Evolutionary conservation across 2,329 filamentous ascomycete genomes (phyloP).

Genomic region (Penicillium palitans): DNA sequence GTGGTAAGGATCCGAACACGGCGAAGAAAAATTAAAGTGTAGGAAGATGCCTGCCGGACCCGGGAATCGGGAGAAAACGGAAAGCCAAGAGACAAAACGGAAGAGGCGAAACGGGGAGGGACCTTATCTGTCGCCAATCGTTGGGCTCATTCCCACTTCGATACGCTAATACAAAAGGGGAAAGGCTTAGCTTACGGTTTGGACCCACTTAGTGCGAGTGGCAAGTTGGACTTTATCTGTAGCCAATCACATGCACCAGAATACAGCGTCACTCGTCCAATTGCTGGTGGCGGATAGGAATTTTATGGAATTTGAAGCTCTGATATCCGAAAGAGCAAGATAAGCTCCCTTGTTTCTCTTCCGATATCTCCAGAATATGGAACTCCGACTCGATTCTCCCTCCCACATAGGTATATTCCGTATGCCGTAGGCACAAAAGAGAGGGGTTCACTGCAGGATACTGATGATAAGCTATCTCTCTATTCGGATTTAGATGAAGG

Average conservation of each 20-base stretch:
- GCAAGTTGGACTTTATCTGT: slow-evolving; percentile 15
- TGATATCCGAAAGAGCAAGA: slow-evolving; percentile 1
- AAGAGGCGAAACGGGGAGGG: neutral
- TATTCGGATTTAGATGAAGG: neutral
- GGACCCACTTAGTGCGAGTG: slow-evolving; percentile 4
- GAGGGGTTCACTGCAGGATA: slow-evolving; percentile 2
- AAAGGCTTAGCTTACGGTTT: slow-evolving; percentile 5
- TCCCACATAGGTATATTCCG: too few species aligned
- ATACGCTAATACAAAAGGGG: neutral
- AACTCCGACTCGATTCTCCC: neutral
- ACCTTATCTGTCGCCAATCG: slow-evolving; percentile 14
- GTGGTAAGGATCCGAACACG: neutral
- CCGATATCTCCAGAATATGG: neutral
- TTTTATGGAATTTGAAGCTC: neutral
- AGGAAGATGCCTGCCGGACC: neutral
- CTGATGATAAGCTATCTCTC: neutral
- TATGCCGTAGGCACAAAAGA: too few species aligned
- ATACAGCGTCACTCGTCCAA: slow-evolving; percentile 13
- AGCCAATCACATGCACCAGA: slow-evolving; percentile 3
- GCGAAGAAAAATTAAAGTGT: neutral
- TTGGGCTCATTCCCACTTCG: slow-evolving; percentile 1
- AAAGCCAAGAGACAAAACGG: neutral
- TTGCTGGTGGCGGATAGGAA: slow-evolving; percentile 17
- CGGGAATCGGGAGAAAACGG: slow-evolving; percentile 6
- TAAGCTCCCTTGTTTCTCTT: neutral